Percentiles rank a stretch among this genome's conserved stretches.
These are phyloP conservation scores for Beauveria sp. DNA, from an alignment of 2,329 filamentous ascomycete species.

Conservation along the genomic window DNA sequence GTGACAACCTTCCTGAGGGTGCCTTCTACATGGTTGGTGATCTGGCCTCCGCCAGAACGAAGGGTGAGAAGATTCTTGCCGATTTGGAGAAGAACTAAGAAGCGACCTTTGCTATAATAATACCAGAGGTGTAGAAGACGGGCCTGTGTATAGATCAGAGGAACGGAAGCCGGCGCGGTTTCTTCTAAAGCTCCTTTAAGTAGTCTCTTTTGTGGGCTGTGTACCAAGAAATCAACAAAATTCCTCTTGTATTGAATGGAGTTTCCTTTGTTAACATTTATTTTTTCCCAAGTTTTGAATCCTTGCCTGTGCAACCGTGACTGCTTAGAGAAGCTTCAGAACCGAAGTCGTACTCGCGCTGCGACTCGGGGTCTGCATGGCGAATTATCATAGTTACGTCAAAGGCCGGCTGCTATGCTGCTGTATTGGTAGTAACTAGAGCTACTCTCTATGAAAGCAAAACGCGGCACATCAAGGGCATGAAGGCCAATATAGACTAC, in stretches of 20 bases:
- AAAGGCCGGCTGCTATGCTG: neutral
- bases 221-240: constrained; percentile 50
- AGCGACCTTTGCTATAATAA: constrained; percentile 27
- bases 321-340: neutral
- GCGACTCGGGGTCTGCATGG: neutral
- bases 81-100: constrained; percentile 66
- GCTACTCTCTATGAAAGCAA: neutral
- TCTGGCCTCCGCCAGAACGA: constrained; percentile 82
- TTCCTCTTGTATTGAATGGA: constrained; percentile 35
- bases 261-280: constrained; percentile 18
- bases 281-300: neutral
- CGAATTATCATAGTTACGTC: too few relatives aligned
- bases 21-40: constrained; percentile 98
- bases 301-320: neutral
- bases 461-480: neutral
- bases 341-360: neutral
- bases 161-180: constrained; percentile 41
- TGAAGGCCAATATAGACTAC: neutral
- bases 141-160: constrained; percentile 53
- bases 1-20: constrained; percentile 91
- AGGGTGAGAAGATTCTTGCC: constrained; percentile 99
- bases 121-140: constrained; percentile 25
- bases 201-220: constrained; percentile 53
- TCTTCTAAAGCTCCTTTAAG: constrained; percentile 45
- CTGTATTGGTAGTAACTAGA: neutral